A percentile compares a stretch with the other conserved stretches of the same genome.
These are phyloP conservation scores for Aaosphaeria arxii DNA, from an alignment of 2,329 filamentous ascomycete genomes.

Conservation along the genomic window DNA sequence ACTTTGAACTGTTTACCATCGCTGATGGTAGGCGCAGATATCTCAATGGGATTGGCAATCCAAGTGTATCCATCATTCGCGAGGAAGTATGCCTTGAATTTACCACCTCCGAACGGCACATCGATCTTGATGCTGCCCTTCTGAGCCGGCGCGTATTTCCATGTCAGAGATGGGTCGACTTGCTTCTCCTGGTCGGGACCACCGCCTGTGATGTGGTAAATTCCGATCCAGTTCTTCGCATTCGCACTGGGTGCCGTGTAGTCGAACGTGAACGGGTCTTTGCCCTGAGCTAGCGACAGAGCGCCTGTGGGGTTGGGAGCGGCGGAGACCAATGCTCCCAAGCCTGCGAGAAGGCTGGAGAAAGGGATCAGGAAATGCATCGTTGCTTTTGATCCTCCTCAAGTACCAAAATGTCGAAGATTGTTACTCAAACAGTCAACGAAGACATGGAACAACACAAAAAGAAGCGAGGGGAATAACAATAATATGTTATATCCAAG, in stretches of 20 bases:
- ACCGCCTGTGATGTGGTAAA: slow-evolving; percentile 5
- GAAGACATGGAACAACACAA: too few species aligned
- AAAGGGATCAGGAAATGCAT: neutral
- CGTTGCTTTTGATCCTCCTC: neutral
- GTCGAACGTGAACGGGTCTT: slow-evolving; percentile 2
- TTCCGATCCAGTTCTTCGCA: slow-evolving; percentile 8
- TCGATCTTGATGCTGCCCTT: slow-evolving; percentile 3
- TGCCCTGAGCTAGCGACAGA: neutral
- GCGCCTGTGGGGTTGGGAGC: neutral
- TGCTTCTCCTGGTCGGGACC: slow-evolving; percentile 4
- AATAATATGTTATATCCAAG: too few species aligned
- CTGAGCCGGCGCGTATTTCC: slow-evolving; percentile 2
- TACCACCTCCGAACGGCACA: slow-evolving; percentile 2
- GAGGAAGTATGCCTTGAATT: slow-evolving; percentile 9
- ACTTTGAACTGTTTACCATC: too few species aligned
- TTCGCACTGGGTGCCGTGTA: slow-evolving; percentile 4
- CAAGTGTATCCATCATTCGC: slow-evolving; percentile 7
- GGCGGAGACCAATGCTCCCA: neutral
- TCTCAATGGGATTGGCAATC: slow-evolving; percentile 6
- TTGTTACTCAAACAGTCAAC: too few species aligned
- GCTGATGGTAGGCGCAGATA: neutral
- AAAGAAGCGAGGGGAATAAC: too few species aligned
- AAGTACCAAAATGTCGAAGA: too few species aligned
- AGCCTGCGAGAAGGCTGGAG: neutral
- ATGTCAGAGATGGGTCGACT: slow-evolving; percentile 2